Base-by-base conservation (phyloP, 2,329 filamentous ascomycete genomes). In the Pseudopyrenochaeta lycopersici region DNA sequence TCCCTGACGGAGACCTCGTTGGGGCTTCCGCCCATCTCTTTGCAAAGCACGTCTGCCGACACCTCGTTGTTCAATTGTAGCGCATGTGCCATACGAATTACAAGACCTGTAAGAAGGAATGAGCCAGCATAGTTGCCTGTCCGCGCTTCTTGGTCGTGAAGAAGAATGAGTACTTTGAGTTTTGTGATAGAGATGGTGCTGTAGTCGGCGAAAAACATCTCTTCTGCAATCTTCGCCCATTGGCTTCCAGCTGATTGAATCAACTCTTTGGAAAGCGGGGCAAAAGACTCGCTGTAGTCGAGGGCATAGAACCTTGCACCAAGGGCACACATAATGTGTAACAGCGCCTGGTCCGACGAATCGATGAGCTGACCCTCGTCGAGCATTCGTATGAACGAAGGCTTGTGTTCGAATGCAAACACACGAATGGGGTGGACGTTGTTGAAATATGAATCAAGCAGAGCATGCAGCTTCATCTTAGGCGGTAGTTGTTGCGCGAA, bases 181-280 rank as follows among this genome's bases (percentile, higher is more conserved):
- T 71, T 71, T 3, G 63, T 69, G 3, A 68, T 66, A 1, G 68
- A 71, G 2, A 72, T 72, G 12, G 66, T 67, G 43, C 70, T 71
- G 52, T 72, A 72, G 41, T 72, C 70, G 3, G 70, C 62, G 23
- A 72, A 71, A 46, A 71, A 71, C 63, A 70, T 66, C 35, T 70
- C 66, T 54, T 72, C 68, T 0, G 68, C 70, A 7, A 53, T 58
- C 47, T 72, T 72, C 2, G 70, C 70, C 70, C 70, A 72, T 18
- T 72, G 70, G n/a, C 59, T 67, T 23, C 70, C 70, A 18, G 68
- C 70, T 15, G 61, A 61, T 29, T 71, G 70, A 11, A 71, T 67
- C 18, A 70, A 44, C n/a, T 72, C 63, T 50, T 69, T 64, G 3
- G 67, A 58, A 2, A 72, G 47, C 11, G 59, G 61, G 14, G 63